Conservation (phyloP, 176 grass and related monocot species). For the Avena sativa region DNA sequence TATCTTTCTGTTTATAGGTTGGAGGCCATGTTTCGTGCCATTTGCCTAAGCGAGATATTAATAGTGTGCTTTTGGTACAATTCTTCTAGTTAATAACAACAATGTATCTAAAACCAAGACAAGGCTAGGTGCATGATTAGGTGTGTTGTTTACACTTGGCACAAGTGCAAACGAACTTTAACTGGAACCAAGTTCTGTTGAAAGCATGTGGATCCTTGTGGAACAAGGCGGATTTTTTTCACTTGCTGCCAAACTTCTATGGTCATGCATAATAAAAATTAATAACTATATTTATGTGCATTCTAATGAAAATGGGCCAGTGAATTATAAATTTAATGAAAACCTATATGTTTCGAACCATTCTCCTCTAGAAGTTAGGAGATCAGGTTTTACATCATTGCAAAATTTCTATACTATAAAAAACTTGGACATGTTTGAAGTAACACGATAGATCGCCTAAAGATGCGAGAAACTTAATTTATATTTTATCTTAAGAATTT, state of each 20-base stretch:
- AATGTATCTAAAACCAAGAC: conserved; percentile 5
- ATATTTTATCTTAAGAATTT: not conserved
- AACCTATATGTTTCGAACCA: no score
- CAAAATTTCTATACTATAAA: not conserved
- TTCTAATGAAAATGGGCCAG: conserved; percentile 5
- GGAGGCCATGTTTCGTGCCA: not conserved
- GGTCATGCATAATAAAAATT: not conserved
- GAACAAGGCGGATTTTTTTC: not conserved
- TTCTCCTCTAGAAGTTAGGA: not conserved
- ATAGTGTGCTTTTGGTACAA: not conserved
- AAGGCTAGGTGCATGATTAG: not conserved
- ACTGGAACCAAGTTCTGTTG: conserved; percentile 39
- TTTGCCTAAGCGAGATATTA: not conserved
- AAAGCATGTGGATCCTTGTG: conserved; percentile 19
- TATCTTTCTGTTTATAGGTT: conserved; percentile 40
- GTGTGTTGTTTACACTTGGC: conserved; percentile 39
- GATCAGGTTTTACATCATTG: not conserved
- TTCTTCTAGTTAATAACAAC: not conserved
- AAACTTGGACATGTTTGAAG: not conserved
- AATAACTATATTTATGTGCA: not conserved
- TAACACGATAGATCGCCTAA: not conserved
- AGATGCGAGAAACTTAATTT: not conserved
- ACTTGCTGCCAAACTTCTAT: not conserved
- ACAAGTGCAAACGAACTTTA: conserved; percentile 40
- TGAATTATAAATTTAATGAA: not conserved